These are phyloP conservation scores for Metschnikowia baotianmanensis DNA, from an alignment of 805 yeast species.

Conservation along the genomic window DNA sequence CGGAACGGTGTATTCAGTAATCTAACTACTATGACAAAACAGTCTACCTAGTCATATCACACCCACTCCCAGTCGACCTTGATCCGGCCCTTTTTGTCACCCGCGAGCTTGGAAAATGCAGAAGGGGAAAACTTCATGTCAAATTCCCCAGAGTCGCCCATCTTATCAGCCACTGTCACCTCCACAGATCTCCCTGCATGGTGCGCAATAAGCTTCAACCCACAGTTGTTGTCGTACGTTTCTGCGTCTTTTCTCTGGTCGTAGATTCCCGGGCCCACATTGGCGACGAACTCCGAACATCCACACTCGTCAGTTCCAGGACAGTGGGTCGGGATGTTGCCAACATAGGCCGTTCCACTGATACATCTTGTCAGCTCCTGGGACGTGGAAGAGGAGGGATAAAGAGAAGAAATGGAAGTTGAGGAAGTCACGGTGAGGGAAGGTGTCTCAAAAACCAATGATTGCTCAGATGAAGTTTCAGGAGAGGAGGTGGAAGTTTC, in stretches of 20 bases:
- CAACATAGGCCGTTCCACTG: too few species aligned
- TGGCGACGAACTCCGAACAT: neutral
- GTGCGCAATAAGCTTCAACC: constrained; percentile 46
- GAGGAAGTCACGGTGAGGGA: too few species aligned
- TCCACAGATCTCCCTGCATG: constrained; percentile 50
- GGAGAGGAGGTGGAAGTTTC: too few species aligned
- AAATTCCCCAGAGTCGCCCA: constrained; percentile 44
- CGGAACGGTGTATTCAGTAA: too few species aligned
- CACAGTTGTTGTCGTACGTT: constrained; percentile 36
- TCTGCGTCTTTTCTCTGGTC: constrained; percentile 1
- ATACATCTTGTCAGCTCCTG: too few species aligned
- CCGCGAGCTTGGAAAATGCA: constrained; percentile 48
- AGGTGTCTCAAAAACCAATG: too few species aligned
- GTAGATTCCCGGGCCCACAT: neutral
- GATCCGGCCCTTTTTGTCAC: constrained; percentile 50
- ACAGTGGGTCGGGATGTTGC: neutral
- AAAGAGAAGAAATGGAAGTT: too few species aligned
- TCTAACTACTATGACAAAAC: too few species aligned
- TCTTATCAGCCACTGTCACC: constrained; percentile 58
- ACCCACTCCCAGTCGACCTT: constrained; percentile 48
- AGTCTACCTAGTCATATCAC: too few species aligned
- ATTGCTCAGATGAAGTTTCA: too few species aligned
- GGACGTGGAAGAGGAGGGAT: too few species aligned
- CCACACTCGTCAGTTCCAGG: neutral
- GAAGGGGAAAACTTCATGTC: constrained; percentile 56